Conservation (phyloP, 2,329 filamentous ascomycete species). For the Drechslera avenae region DNA sequence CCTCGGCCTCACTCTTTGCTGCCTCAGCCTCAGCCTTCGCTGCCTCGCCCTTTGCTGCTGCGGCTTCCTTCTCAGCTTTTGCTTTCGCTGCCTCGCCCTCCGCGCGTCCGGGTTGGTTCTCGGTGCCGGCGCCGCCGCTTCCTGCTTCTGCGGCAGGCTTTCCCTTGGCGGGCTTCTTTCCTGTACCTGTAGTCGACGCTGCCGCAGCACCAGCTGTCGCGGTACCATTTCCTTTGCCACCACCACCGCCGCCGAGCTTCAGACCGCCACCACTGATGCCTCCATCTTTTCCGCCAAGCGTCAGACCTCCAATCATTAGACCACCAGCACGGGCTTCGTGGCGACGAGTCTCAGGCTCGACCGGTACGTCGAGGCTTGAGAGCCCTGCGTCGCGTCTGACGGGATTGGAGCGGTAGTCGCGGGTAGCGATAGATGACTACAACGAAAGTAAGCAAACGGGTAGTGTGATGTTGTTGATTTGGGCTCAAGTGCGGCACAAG, state of each 20-base stretch:
- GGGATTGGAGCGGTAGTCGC: conserved; percentile 19
- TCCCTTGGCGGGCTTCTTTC: conserved; percentile 3
- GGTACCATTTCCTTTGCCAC: conserved; percentile 14
- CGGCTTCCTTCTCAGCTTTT: conserved; percentile 24
- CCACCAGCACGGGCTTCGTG: conserved; percentile 18
- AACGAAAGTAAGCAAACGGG: not conserved
- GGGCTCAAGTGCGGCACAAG: not conserved
- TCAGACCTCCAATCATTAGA: conserved; percentile 37
- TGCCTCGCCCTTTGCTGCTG: conserved; percentile 21
- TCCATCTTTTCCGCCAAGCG: conserved; percentile 38
- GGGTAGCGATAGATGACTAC: conserved; percentile 20
- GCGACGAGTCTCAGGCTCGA: conserved; percentile 1
- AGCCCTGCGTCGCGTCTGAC: conserved; percentile 14
- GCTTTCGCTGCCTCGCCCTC: conserved; percentile 18
- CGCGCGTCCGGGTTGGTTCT: conserved; percentile 27
- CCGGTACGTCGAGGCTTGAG: not conserved
- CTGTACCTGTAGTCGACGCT: conserved; percentile 7
- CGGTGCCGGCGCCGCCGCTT: conserved; percentile 21
- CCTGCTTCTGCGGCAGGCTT: conserved; percentile 8
- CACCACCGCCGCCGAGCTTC: conserved; percentile 24
- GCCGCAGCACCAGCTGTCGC: conserved; percentile 8
- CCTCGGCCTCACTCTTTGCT: conserved; percentile 20
- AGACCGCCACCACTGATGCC: conserved; percentile 33
- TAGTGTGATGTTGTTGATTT: not conserved
- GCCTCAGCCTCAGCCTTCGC: conserved; percentile 23